Evolutionary conservation across 2,329 filamentous ascomycete genomes (phyloP).

Genomic region (Xylaria sp.): DNA sequence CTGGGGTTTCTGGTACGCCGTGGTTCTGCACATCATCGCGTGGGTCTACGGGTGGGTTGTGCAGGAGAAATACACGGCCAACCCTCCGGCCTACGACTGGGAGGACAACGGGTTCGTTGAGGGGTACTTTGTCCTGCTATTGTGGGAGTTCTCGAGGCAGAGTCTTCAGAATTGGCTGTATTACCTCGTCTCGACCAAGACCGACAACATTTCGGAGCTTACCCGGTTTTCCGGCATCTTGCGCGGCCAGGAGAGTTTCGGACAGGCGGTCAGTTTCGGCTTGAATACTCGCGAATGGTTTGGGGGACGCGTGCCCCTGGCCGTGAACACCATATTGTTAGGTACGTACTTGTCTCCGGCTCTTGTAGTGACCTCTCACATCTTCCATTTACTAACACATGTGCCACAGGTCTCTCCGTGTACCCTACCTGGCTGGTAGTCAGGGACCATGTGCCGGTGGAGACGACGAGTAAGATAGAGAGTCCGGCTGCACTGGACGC

Average conservation of each 20-base stretch:
- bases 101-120: slow-evolving; percentile 69
- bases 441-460: slow-evolving; percentile 46
- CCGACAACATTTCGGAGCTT: slow-evolving; percentile 66
- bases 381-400: not conserved
- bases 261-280: slow-evolving; percentile 54
- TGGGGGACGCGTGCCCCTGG: slow-evolving; percentile 54
- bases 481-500: not conserved
- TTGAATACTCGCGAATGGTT: slow-evolving; percentile 54
- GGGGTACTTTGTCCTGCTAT: slow-evolving; percentile 73
- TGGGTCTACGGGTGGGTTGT: slow-evolving; percentile 66
- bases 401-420: slow-evolving; percentile 43
- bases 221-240: slow-evolving; percentile 55
- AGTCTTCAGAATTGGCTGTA: slow-evolving; percentile 67
- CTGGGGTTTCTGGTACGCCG: slow-evolving; percentile 58
- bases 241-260: slow-evolving; percentile 56
- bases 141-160: slow-evolving; percentile 67
- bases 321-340: slow-evolving; percentile 54
- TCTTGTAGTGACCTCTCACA: not conserved
- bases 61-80: slow-evolving; percentile 61
- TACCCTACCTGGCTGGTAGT: slow-evolving; percentile 51
- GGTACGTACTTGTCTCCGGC: slow-evolving; percentile 43
- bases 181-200: slow-evolving; percentile 65
- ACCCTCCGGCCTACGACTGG: slow-evolving; percentile 74
- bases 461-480: slow-evolving; percentile 24
- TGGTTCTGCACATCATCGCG: slow-evolving; percentile 57